Percentiles rank a stretch among this genome's conserved stretches.
phyloP scores from a whole-genome alignment of 192 early-diverging fungal genomes.

The Rhizophagus clarus region DNA sequence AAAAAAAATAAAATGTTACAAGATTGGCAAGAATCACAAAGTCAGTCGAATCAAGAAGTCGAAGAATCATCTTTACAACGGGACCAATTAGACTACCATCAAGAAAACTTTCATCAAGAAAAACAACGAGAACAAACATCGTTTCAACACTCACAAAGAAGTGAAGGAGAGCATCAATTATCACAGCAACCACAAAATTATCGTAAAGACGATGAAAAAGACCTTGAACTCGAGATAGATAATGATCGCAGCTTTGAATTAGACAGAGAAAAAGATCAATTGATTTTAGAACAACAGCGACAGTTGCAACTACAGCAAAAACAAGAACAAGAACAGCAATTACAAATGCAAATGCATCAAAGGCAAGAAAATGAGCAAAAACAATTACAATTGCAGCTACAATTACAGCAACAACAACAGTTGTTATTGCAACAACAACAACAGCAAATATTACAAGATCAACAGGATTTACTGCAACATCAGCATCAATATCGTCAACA shows the following conservation, averaged over 20 bases:
- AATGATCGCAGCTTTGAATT: background rate
- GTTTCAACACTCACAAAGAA: background rate
- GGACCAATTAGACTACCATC: background rate
- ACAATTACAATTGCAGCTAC: background rate
- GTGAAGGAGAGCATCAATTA: background rate
- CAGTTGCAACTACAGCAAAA: slow-evolving; percentile 3
- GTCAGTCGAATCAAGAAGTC: background rate
- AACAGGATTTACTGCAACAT: too few relatives aligned
- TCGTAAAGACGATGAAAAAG: slow-evolving; percentile 4
- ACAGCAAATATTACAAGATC: background rate
- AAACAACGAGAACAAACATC: slow-evolving; percentile 2
- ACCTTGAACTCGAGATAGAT: background rate
- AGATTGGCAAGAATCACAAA: slow-evolving; percentile 3
- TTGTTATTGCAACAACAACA: slow-evolving; percentile 2
- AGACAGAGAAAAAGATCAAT: background rate
- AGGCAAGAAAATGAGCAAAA: slow-evolving; percentile 16
- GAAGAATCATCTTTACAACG: background rate
- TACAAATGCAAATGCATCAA: slow-evolving; percentile 12
- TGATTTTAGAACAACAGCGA: slow-evolving; percentile 1
- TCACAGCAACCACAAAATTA: background rate
- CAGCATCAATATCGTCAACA: slow-evolving; percentile 18
- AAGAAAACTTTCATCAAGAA: background rate
- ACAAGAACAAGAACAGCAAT: slow-evolving; percentile 8
- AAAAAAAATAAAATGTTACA: background rate
- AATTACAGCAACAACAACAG: slow-evolving; percentile 1